Conservation (phyloP, 371 early-diverging fungal species). For the Cokeromyces recurvatus region DNA sequence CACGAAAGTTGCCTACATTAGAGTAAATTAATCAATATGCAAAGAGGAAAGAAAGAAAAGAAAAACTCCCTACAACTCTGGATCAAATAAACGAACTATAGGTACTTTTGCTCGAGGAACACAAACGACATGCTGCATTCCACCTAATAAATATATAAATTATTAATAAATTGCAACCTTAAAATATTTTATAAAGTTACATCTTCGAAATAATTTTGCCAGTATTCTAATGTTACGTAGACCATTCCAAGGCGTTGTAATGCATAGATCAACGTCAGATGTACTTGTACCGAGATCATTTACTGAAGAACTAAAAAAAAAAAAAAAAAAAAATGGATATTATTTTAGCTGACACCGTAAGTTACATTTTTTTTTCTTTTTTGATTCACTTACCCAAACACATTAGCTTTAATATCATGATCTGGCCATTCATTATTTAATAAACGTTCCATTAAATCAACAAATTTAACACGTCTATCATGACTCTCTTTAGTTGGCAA, state of each 20-base stretch:
- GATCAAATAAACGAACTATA: conserved; percentile 62
- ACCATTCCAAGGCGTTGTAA: conserved; percentile 53
- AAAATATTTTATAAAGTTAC: conserved; percentile 14
- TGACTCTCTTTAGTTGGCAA: conserved; percentile 57
- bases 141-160: conserved; percentile 27
- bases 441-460: conserved; percentile 50
- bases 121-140: conserved; percentile 53
- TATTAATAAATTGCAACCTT: too few relatives aligned
- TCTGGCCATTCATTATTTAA: conserved; percentile 57
- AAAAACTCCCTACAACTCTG: conserved; percentile 47
- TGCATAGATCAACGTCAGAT: conserved; percentile 62
- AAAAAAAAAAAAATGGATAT: too few relatives aligned
- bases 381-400: conserved; percentile 50
- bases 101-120: conserved; percentile 66
- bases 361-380: not conserved
- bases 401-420: conserved; percentile 52
- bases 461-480: conserved; percentile 46
- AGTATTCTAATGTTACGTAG: conserved; percentile 46
- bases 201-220: conserved; percentile 37
- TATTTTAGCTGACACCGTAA: too few relatives aligned
- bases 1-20: conserved; percentile 53
- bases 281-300: conserved; percentile 54
- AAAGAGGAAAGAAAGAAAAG: not conserved
- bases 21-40: not conserved
- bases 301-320: conserved; percentile 58